Base-by-base conservation (phyloP, 1,284 basidiomycete species). In the Erythrobasidium hasegawianum region DNA sequence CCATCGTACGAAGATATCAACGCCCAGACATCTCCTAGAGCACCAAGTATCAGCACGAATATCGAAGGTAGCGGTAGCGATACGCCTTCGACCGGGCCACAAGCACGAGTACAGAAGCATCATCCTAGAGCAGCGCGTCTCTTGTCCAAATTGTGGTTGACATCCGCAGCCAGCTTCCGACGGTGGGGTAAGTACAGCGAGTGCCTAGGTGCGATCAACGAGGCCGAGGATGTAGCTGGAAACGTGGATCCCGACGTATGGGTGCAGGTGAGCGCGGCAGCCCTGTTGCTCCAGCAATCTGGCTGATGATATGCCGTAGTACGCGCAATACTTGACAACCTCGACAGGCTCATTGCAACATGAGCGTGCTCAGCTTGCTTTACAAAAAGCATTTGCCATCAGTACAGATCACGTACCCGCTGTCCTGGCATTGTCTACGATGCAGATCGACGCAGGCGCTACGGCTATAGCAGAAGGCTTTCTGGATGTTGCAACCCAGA, bases 151-250 rank as follows among this genome's bases (percentile, higher is more conserved):
- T 79, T 97, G 20, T 99, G 95, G 95, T 79, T 97, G 5, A 89
- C 91, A 83, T 88, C 87, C 1, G 91, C 95, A 0, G 93, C 96
- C 3, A 94, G 90, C 0, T 98, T 97, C 81, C 83, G 96, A 38
- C 81, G 95, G 64, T 81, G 88, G 55, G 89, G 89, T 10, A 93
- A 94, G 79, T 84, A 90, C 62, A 90, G 94, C 68, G 90, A 97
- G 75, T 86, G 89, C 1, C 85, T 87, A 65, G 91, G 86, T 9
- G 88, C 95, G 1, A 92, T 97, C 56, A 90, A 94, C 75, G 95
- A 99, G 78, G 96, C 95, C 0, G 95, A 99, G 76, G 85, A 87
- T 4, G 82, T 86, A 69, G 90, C 95, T 75, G 87, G 90, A 68
- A 83, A 85, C 40, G 43, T 90, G 2, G 60, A 93, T 75, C 85